Evolutionary conservation across 2,329 filamentous ascomycete genomes (phyloP).

Genomic region (Colletotrichum falcatum): DNA sequence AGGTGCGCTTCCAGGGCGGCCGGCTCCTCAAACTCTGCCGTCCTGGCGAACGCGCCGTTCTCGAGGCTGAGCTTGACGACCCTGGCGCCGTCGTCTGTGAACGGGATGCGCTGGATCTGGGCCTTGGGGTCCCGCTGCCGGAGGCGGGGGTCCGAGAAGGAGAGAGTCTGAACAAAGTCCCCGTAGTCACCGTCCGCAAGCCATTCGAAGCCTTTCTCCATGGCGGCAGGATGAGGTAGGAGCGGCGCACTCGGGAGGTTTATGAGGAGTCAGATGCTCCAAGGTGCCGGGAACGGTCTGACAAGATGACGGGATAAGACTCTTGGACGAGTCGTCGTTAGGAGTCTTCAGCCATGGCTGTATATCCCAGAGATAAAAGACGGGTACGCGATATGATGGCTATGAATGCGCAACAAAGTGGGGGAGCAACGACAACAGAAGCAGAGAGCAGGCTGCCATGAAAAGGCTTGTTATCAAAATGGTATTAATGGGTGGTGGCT

Average conservation of each 20-base stretch:
- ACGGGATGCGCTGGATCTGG: constrained; percentile 39
- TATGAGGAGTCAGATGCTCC: not conserved
- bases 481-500: constrained; percentile 3
- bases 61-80: constrained; percentile 40
- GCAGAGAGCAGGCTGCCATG: constrained; percentile 21
- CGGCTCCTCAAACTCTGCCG: constrained; percentile 35
- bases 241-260: not conserved
- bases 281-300: not conserved
- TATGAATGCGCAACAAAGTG: not conserved
- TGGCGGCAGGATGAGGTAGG: not conserved
- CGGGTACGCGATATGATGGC: not conserved
- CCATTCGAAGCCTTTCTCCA: constrained; percentile 35
- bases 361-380: not conserved
- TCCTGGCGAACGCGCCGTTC: constrained; percentile 28
- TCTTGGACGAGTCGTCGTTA: not conserved
- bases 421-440: not conserved
- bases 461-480: not conserved
- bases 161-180: constrained; percentile 34
- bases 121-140: constrained; percentile 43
- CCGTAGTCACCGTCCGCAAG: constrained; percentile 39
- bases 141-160: constrained; percentile 42
- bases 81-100: constrained; percentile 35
- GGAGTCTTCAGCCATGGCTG: constrained; percentile 8
- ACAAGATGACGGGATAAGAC: not conserved
- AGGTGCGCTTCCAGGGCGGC: constrained; percentile 19